Evolutionary conservation across 768 basidiomycete species (phyloP).

Genomic region (Fistulinella prunicolor): DNA sequence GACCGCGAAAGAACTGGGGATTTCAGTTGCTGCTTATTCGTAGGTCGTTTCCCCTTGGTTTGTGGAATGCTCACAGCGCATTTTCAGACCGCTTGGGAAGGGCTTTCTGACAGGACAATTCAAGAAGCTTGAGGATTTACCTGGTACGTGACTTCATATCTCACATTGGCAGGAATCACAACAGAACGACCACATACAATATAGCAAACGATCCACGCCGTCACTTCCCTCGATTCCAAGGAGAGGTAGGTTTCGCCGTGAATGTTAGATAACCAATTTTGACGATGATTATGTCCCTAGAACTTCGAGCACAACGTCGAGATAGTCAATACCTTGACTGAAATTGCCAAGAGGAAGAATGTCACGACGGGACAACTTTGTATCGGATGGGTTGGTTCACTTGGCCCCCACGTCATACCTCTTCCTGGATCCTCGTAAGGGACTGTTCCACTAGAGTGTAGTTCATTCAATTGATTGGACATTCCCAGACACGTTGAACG

Average conservation of each 20-base stretch:
- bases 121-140: constrained; percentile 36
- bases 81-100: constrained; percentile 46
- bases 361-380: constrained; percentile 42
- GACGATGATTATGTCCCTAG: constrained; percentile 15
- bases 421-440: constrained; percentile 47
- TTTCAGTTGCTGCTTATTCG: constrained; percentile 61
- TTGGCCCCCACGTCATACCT: constrained; percentile 45
- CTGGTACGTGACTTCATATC: constrained; percentile 15
- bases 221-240: constrained; percentile 40
- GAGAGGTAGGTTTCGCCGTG: constrained; percentile 30
- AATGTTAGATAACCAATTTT: not conserved
- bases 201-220: constrained; percentile 40
- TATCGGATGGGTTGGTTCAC: constrained; percentile 42
- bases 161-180: no score
- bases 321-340: constrained; percentile 41
- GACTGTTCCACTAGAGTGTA: not conserved
- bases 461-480: constrained; percentile 1
- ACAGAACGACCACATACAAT: constrained; percentile 7
- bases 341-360: constrained; percentile 41
- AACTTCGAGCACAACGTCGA: constrained; percentile 41
- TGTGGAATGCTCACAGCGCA: not conserved
- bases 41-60: constrained; percentile 20
- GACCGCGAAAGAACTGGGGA: constrained; percentile 50
- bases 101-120: constrained; percentile 50
- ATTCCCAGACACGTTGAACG: constrained; percentile 31